Base-by-base conservation (phyloP, 2,329 filamentous ascomycete species). In the Penicillium digitatum region DNA sequence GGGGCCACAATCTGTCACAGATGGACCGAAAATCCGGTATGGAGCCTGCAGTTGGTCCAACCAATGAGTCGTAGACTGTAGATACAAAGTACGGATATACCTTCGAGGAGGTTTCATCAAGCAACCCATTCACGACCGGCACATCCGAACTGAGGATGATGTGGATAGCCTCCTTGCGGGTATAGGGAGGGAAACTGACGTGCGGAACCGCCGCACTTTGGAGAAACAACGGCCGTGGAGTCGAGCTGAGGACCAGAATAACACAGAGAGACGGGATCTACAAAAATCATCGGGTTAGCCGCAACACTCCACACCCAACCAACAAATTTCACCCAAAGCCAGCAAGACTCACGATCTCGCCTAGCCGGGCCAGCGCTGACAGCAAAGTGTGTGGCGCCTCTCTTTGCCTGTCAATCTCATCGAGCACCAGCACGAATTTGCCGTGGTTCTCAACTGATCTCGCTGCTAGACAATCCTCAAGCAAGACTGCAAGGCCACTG, bases 11-110 rank as follows among this genome's bases (percentile, higher is more conserved):
- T 40, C 86, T 83, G 46, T 83, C 74, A 67, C 88, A 91, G 47
- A 87, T 83, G 34, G 83, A 81, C 3, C 79, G 80, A 62, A 96
- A 91, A 11, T 83, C 82, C 1, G 87, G 81, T 14, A 97, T 79
- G 35, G 93, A 91, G 47, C 91, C 85, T 0, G 88, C 88, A 3
- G 90, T 90, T 44, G 90, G 85, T 60, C 87, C 89, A 46, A 87
- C 85, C 12, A 97, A 79, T 1, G 92, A 86, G 69, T 99, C 94
- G 80, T 95, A 94, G 14, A 96, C 85, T 5, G 90, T 89, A 46
- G 84, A 84, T 58, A 87, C 84, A 76, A 95, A 97, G 42, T 90
- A 86, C 14, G 84, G 78, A 60, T 82, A 78, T 10, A 79, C 61
- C 34, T 65, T 72, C 5, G 57, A 55, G 1, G 69, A 57, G 5